Conservation (phyloP, 225 moss, liverwort and hornwort species). For the Lunularia cruciata region DNA sequence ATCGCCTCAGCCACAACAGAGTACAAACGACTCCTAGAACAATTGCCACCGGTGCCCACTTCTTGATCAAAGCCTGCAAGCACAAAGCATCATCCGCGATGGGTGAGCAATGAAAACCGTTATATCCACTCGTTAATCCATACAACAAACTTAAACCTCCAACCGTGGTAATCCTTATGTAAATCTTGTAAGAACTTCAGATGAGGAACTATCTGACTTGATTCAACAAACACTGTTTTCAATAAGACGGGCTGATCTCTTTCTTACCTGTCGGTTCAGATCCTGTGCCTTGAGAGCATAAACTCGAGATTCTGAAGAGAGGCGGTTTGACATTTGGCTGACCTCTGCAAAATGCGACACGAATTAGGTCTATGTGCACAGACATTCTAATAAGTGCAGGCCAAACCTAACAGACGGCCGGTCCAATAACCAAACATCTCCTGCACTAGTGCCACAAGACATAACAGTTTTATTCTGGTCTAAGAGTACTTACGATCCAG, state of each 20-base stretch:
- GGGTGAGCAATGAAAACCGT: too few relatives aligned
- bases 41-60: conserved; percentile 95
- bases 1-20: conserved; percentile 74
- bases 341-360: conserved; percentile 62
- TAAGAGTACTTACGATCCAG: conserved; percentile 43
- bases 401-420: not conserved
- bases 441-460: not conserved
- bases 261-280: conserved; percentile 86
- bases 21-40: conserved; percentile 76
- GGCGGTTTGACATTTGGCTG: conserved; percentile 87
- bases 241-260: too few relatives aligned
- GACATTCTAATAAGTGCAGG: not conserved
- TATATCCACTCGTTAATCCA: too few relatives aligned
- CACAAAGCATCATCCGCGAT: conserved; percentile 3
- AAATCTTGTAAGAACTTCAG: too few relatives aligned
- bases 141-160: too few relatives aligned
- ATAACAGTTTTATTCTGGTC: not conserved
- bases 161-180: too few relatives aligned
- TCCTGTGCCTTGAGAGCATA: conserved; percentile 89
- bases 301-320: conserved; percentile 85
- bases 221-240: too few relatives aligned
- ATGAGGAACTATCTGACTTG: too few relatives aligned
- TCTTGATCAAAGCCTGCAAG: conserved; percentile 92
- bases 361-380: not conserved
- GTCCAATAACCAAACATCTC: too few relatives aligned